Percentiles rank a stretch among this genome's conserved stretches.
Evolutionary conservation across 768 basidiomycete species (phyloP).

Genomic region (Suillus subluteus): DNA sequence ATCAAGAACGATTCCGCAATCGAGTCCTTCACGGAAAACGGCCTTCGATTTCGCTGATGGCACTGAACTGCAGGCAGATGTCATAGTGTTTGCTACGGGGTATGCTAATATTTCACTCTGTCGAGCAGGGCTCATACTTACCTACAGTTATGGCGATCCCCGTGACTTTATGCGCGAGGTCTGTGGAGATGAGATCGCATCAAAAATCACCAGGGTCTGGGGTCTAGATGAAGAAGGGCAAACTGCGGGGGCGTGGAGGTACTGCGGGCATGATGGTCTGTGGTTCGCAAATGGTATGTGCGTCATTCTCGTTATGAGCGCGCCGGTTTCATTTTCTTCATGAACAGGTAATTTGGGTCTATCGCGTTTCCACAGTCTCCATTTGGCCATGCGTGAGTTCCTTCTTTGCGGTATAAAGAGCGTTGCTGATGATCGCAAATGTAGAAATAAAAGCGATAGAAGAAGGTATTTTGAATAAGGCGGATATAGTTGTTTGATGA

Average conservation of each 20-base stretch:
- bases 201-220: slow-evolving; percentile 58
- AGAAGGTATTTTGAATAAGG: slow-evolving; percentile 22
- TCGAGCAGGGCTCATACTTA: neutral
- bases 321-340: neutral
- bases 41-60: slow-evolving; percentile 36
- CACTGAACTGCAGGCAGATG: slow-evolving; percentile 35
- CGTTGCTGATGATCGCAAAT: slow-evolving; percentile 4
- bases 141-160: slow-evolving; percentile 50
- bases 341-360: slow-evolving; percentile 26
- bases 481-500: slow-evolving; percentile 7
- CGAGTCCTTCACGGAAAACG: slow-evolving; percentile 33
- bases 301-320: neutral
- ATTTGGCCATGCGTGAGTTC: slow-evolving; percentile 35
- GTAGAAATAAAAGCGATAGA: slow-evolving; percentile 36
- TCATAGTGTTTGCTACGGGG: slow-evolving; percentile 38
- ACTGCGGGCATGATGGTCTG: slow-evolving; percentile 40
- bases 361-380: slow-evolving; percentile 35
- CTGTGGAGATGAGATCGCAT: slow-evolving; percentile 48
- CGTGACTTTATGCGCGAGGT: slow-evolving; percentile 44
- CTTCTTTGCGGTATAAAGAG: neutral
- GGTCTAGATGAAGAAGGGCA: slow-evolving; percentile 68
- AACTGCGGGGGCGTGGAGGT: slow-evolving; percentile 42
- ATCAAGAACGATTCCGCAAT: slow-evolving; percentile 47
- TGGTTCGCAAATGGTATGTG: slow-evolving; percentile 32
- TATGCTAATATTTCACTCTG: slow-evolving; percentile 9